Conservation (phyloP, 164 flowering plant genomes). For the Brasenia schreberi region DNA sequence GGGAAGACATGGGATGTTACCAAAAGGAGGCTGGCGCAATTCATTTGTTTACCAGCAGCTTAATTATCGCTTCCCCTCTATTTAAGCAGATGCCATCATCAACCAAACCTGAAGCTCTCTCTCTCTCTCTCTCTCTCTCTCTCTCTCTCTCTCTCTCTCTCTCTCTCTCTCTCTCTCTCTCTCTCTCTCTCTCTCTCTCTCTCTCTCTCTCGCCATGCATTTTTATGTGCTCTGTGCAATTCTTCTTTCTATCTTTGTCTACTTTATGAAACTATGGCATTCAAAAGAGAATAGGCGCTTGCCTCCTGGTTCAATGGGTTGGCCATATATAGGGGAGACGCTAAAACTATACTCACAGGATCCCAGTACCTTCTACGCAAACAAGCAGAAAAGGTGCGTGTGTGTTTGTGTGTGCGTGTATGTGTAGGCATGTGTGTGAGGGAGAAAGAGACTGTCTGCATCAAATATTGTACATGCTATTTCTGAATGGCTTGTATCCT, state of each 20-base stretch:
- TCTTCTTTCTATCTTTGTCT: constrained; percentile 1
- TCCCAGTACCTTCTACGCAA: constrained; percentile 64
- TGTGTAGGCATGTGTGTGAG: too few species aligned
- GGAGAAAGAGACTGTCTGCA: too few species aligned
- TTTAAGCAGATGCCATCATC: too few species aligned
- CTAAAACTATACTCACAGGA: constrained; percentile 60
- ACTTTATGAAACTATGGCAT: constrained; percentile 8
- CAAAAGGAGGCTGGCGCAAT: too few species aligned
- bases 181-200: not conserved
- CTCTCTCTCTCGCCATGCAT: constrained; percentile 1
- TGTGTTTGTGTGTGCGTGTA: not conserved
- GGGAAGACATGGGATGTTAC: too few species aligned
- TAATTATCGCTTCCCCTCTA: too few species aligned
- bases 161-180: not conserved
- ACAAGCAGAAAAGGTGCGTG: constrained; percentile 38
- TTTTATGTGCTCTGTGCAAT: not conserved
- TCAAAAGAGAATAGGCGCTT: constrained; percentile 15
- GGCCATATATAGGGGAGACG: constrained; percentile 89
- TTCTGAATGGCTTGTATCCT: too few species aligned
- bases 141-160: not conserved
- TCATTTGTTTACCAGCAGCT: too few species aligned
- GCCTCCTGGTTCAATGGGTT: constrained; percentile 92
- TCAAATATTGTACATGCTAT: too few species aligned
- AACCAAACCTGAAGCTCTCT: not conserved
- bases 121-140: not conserved